A percentile compares a stretch with the other conserved stretches of the same genome.
These are phyloP conservation scores for Fusarium scirpi DNA, from an alignment of 2,329 filamentous ascomycete genomes.

Conservation along the genomic window DNA sequence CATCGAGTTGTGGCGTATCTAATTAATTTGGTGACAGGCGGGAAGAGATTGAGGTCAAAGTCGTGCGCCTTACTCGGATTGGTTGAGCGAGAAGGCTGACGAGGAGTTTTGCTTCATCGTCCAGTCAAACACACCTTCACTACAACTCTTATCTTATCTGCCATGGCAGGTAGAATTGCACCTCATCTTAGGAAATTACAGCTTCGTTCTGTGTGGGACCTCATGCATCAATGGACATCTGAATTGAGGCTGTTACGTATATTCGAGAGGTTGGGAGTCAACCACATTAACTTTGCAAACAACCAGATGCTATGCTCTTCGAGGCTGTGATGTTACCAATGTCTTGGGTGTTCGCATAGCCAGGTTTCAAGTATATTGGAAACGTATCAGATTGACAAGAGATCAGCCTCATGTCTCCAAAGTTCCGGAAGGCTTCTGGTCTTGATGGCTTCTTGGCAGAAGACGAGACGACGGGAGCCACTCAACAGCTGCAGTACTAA, in stretches of 20 bases:
- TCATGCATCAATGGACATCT: constrained; percentile 22
- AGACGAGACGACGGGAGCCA: constrained; percentile 19
- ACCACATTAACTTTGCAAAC: constrained; percentile 1
- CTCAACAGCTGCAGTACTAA: constrained; percentile 6
- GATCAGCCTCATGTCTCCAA: constrained; percentile 7
- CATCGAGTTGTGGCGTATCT: constrained; percentile 27
- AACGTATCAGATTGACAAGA: constrained; percentile 24
- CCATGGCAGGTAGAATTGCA: constrained; percentile 40
- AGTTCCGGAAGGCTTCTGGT: constrained; percentile 3
- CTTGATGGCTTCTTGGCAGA: constrained; percentile 7
- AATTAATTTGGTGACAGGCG: constrained; percentile 30
- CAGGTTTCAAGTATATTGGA: constrained; percentile 20
- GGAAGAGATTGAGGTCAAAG: constrained; percentile 25
- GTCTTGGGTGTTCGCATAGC: constrained; percentile 1
- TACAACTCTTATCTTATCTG: constrained; percentile 22
- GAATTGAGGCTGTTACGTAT: constrained; percentile 32
- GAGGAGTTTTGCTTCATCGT: not conserved
- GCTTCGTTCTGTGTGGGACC: constrained; percentile 38
- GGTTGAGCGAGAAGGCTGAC: constrained; percentile 5
- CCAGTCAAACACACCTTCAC: constrained; percentile 35
- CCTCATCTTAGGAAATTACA: constrained; percentile 50
- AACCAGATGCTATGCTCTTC: not conserved
- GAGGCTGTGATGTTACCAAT: not conserved
- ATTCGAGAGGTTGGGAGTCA: constrained; percentile 10
- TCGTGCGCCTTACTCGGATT: constrained; percentile 25